These are phyloP conservation scores for Ziziphus jujuba DNA, from an alignment of 306 rosid species.

Conservation along the genomic window DNA sequence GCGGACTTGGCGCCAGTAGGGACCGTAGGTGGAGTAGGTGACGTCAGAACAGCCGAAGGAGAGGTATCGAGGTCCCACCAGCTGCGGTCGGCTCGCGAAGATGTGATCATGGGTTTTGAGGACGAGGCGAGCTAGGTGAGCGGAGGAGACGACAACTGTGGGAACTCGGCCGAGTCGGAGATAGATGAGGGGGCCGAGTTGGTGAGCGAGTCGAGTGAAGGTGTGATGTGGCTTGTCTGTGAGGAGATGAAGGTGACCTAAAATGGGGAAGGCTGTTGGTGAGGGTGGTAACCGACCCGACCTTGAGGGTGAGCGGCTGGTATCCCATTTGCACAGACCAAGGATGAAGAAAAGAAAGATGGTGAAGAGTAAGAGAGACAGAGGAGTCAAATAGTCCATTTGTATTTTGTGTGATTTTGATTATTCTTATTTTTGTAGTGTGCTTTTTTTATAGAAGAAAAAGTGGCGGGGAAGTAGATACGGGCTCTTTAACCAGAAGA, in stretches of 20 bases:
- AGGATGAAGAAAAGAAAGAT: slow-evolving; percentile 11
- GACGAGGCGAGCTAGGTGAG: slow-evolving; percentile 30
- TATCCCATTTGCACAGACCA: background rate
- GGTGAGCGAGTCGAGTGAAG: slow-evolving; percentile 20
- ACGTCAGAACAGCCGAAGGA: slow-evolving; percentile 47
- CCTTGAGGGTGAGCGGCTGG: background rate
- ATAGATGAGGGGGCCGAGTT: slow-evolving; percentile 38
- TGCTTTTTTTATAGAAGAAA: too few relatives aligned
- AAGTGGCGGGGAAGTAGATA: too few relatives aligned
- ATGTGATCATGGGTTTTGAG: slow-evolving; percentile 40
- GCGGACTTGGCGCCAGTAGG: slow-evolving; percentile 44
- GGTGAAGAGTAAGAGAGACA: background rate
- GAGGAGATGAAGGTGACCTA: slow-evolving; percentile 48
- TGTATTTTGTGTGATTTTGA: background rate
- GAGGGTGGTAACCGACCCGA: slow-evolving; percentile 28
- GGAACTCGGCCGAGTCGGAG: slow-evolving; percentile 42
- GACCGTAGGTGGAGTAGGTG: slow-evolving; percentile 42
- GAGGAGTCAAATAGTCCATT: slow-evolving; percentile 14
- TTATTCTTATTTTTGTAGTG: too few relatives aligned
- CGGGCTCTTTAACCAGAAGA: too few relatives aligned
- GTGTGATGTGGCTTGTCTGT: slow-evolving; percentile 29
- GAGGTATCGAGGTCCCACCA: slow-evolving; percentile 36
- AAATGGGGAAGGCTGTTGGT: slow-evolving; percentile 30
- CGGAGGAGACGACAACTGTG: slow-evolving; percentile 34
- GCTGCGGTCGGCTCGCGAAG: slow-evolving; percentile 38